phyloP scores from a whole-genome alignment of 176 grass and related monocot species.

The Oryza meridionalis region DNA sequence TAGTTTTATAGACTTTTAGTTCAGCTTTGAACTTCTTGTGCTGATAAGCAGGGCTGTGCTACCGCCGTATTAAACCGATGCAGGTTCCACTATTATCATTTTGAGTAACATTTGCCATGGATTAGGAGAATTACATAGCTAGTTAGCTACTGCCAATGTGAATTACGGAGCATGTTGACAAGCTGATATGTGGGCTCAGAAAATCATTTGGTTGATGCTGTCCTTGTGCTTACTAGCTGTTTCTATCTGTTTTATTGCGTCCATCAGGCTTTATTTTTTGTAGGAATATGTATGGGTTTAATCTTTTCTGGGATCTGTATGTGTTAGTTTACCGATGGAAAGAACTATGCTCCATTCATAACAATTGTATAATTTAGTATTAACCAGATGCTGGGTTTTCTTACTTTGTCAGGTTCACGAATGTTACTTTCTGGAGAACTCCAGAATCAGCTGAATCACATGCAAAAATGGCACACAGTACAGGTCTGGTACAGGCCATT shows the following conservation, averaged over 20 bases:
- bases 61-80: background rate
- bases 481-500: slow-evolving; percentile 87
- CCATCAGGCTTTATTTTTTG: background rate
- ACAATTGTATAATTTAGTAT: background rate
- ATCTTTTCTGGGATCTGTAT: background rate
- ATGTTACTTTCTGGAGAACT: slow-evolving; percentile 86
- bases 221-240: background rate
- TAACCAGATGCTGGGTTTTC: slow-evolving; percentile 10
- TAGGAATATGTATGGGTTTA: background rate
- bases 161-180: background rate
- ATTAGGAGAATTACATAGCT: background rate
- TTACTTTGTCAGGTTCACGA: slow-evolving; percentile 65
- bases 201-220: background rate
- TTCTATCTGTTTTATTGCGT: background rate
- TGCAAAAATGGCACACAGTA: slow-evolving; percentile 81
- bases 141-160: background rate
- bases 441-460: slow-evolving; percentile 72
- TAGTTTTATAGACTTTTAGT: background rate
- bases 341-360: background rate
- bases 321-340: background rate
- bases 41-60: background rate
- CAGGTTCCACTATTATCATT: background rate
- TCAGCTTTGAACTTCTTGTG: background rate
- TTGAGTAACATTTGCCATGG: background rate
- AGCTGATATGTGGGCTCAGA: background rate